Evolutionary conservation across 805 yeast genomes (phyloP), one percentile per base, ranked within the genome.

Genomic region (Schwanniomyces yamadae): DNA sequence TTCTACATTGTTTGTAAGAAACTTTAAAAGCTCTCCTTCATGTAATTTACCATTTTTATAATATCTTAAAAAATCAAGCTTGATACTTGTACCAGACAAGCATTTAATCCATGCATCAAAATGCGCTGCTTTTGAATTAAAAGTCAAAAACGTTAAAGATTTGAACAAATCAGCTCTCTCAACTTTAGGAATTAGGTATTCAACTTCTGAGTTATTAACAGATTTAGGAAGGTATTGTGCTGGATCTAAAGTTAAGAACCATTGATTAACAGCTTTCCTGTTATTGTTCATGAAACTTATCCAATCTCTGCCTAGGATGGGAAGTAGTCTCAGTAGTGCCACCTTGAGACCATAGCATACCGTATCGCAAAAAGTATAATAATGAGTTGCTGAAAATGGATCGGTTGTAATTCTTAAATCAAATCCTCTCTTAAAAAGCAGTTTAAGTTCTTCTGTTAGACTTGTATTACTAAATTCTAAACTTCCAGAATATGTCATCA

Each of bases 281-380:
- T 48, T 29, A 4, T 40, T 26, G 20, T 31, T 29, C 4, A 55
- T 35, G 12, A 26, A 39, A 6, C 45, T 44, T 6, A 51, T 23
- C 69, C 69, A 64, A 1, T 38, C 22, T 13, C 39, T 30, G 15
- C 50, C 45, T 10, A 63, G 42, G 4, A 64, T 38, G 4, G 69
- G 65, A 3, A 60, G 30, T 0, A 55, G 63, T 12, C 57, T 44
- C 46, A 55, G 53, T 19, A 63, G 38, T 4, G 65, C 56, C 13
- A 53, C 36, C 21, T 46, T 49, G n/a, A 54, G 31, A 8, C 17
- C 29, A 19, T 36, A 42, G 21, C 41, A 47, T 9, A 36, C 40
- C 7, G 34, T 25, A 12, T 45, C 50, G 3, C 38, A 32, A 15
- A 37, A 33, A 0, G 57, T 39, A 19, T 50, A 42, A 34, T 46